Conservation (phyloP, 345 rosid species). For the Salix brachista region DNA sequence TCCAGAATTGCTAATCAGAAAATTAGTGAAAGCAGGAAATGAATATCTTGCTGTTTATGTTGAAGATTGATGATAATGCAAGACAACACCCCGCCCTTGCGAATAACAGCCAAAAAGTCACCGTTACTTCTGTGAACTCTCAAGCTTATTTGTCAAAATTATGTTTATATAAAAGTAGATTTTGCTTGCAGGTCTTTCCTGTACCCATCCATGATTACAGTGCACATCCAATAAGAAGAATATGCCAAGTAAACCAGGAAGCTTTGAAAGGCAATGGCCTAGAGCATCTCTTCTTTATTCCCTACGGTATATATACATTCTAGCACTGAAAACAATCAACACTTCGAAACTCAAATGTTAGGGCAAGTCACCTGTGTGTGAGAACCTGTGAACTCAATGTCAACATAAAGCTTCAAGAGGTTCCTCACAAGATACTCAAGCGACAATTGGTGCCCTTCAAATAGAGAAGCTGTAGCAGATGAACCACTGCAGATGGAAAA, state of each 20-base stretch:
- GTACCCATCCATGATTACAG: not conserved
- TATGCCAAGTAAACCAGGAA: not conserved
- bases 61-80: not conserved
- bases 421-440: slow-evolving; percentile 95
- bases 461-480: slow-evolving; percentile 70
- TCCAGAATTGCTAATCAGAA: not conserved
- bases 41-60: not conserved
- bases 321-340: not conserved
- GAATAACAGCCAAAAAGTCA: not conserved
- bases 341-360: not conserved
- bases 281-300: too few relatives aligned
- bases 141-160: not conserved
- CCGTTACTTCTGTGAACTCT: not conserved
- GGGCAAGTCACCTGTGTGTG: slow-evolving; percentile 78
- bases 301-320: not conserved
- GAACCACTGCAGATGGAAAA: slow-evolving; percentile 59
- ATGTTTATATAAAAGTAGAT: not conserved
- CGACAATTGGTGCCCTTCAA: slow-evolving; percentile 92
- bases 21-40: not conserved
- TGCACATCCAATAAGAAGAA: not conserved
- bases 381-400: slow-evolving; percentile 98
- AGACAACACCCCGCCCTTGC: not conserved
- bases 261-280: not conserved
- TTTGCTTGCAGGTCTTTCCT: not conserved
- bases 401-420: slow-evolving; percentile 96